A percentile compares a stretch with the other conserved stretches of the same genome.
Evolutionary conservation across 345 rosid genomes (phyloP).

Genomic region (Melastoma malabathricum): DNA sequence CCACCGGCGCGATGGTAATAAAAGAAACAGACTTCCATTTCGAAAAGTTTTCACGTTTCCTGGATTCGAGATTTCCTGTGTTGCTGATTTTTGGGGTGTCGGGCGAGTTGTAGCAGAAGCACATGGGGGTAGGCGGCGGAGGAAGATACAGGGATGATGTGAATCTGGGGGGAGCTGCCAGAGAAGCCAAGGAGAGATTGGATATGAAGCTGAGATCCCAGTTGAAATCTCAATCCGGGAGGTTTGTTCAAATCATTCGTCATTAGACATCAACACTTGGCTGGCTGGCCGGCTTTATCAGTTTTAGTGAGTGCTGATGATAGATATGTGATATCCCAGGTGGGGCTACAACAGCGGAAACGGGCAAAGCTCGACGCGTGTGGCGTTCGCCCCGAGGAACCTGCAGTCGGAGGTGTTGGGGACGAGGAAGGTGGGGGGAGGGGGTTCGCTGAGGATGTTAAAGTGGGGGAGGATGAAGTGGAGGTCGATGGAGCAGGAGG

Average conservation of each 20-base stretch:
- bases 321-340: no score
- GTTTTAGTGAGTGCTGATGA: no score
- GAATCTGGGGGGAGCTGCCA: slow-evolving; percentile 47
- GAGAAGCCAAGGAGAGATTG: slow-evolving; percentile 79
- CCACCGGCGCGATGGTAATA: no score
- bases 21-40: no score
- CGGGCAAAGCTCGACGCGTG: no score
- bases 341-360: no score
- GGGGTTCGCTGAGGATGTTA: slow-evolving; percentile 14
- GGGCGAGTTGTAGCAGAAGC: slow-evolving; percentile 5
- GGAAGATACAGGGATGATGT: slow-evolving; percentile 22
- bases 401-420: slow-evolving; percentile 1
- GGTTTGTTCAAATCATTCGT: neutral
- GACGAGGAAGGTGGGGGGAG: slow-evolving; percentile 6
- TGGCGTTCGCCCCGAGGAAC: neutral
- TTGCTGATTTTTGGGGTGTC: no score
- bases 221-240: slow-evolving; percentile 18
- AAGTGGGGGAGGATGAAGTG: slow-evolving; percentile 37
- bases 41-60: no score
- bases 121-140: slow-evolving; percentile 16
- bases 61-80: no score
- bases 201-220: slow-evolving; percentile 46
- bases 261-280: neutral
- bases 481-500: slow-evolving; percentile 45
- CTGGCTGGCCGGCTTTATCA: neutral